These are phyloP conservation scores for Cercophora samala DNA, from an alignment of 495 filamentous ascomycete genomes.

Conservation along the genomic window DNA sequence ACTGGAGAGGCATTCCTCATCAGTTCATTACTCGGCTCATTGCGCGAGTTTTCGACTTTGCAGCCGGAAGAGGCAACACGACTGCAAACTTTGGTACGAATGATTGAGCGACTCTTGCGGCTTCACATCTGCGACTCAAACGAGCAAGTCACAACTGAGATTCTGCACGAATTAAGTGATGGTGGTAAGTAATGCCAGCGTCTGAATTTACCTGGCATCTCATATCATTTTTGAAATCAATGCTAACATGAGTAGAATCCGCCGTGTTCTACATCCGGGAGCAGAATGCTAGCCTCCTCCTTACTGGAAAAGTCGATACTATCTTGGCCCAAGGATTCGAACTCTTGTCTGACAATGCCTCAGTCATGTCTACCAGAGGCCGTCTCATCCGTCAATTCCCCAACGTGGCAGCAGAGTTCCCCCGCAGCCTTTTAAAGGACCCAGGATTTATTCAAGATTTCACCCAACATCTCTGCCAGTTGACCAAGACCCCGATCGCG, in stretches of 20 bases:
- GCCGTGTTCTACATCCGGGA: conserved; percentile 43
- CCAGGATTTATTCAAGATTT: conserved; percentile 38
- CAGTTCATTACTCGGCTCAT: conserved; percentile 24
- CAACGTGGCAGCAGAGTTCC: conserved; percentile 44
- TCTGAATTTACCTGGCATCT: conserved; percentile 2
- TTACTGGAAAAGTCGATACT: conserved; percentile 33
- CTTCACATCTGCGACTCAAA: conserved; percentile 8
- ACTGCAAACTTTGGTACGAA: background rate
- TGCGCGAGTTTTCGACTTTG: conserved; percentile 6
- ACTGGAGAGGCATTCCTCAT: conserved; percentile 11
- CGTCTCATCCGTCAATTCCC: conserved; percentile 56
- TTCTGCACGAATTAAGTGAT: conserved; percentile 13
- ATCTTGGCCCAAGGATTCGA: conserved; percentile 57
- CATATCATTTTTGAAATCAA: conserved; percentile 9
- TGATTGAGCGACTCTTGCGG: conserved; percentile 13
- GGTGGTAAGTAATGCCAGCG: conserved; percentile 19
- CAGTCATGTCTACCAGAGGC: conserved; percentile 48
- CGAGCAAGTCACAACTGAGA: background rate
- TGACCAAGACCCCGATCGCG: conserved; percentile 40
- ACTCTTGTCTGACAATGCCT: conserved; percentile 46
- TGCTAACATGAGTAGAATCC: conserved; percentile 5
- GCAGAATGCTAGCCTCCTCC: conserved; percentile 60
- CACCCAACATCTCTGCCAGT: conserved; percentile 37
- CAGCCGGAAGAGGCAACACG: background rate
- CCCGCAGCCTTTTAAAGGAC: conserved; percentile 33